Base-by-base conservation (phyloP, 2,329 filamentous ascomycete genomes). In the Trichoderma lentiforme region DNA sequence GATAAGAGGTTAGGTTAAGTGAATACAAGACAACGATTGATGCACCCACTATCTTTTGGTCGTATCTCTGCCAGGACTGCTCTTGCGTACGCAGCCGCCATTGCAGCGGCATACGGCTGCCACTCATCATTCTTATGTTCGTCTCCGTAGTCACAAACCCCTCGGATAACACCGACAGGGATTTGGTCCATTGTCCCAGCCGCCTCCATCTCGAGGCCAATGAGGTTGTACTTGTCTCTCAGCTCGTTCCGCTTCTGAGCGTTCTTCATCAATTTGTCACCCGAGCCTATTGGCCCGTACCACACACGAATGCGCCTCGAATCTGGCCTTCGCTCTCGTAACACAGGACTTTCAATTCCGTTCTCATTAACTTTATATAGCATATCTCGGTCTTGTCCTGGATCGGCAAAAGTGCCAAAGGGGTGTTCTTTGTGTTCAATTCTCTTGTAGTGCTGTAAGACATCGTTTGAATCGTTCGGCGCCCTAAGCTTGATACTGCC, bases 221-320 rank as follows among this genome's bases (percentile, higher is more conserved):
- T 57, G 15, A 71, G 7, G 9, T 64, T 34, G 6, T 73, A 69
- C 11, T 53, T 68, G 15, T 73, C 73, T 24, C 73, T 43, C 3
- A 74, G 15, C 21, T 71, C 36, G 21, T 73, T 61, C 3, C 71
- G 53, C 24, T 68, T 66, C 7, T 14, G 28, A 1, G 67, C 66
- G 18, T 73, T 43, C 51, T 57, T 73, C 15, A 73, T 26, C 3
- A 71, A 14, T 4, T 73, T 74, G 24, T 73, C 66, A 3, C 73
- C 73, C 1, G 73, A 74, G 12, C 30, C 67, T 39, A 74, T 74
- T 18, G 63, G 21, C 5, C 66, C 66, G 30, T 81, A 82, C 79
- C 79, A 82, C 1, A 81, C 77, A 62, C 70, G 73, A 9, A 77
- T 80, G 0, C 80, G 78, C 21, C 68, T 70, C 0, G 36, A n/a